Evolutionary conservation across 805 yeast genomes (phyloP).

Genomic region (Metschnikowia rubicola): DNA sequence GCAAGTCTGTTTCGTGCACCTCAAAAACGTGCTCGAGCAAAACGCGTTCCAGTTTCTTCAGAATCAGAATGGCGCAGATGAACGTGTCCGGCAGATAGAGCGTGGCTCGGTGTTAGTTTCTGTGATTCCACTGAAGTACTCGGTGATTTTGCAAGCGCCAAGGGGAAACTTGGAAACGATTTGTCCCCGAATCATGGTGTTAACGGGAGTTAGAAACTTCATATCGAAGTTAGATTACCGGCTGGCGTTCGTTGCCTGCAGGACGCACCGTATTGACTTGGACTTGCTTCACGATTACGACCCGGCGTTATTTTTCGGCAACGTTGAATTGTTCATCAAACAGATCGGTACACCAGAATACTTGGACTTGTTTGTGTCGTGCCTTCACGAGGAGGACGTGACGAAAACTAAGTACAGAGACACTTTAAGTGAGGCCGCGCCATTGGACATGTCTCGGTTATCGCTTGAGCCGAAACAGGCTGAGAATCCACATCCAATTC

Average conservation of each 20-base stretch:
- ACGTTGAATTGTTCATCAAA: conserved; percentile 62
- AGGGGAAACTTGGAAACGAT: conserved; percentile 95
- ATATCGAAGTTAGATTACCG: conserved; percentile 57
- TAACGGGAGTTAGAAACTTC: conserved; percentile 72
- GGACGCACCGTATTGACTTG: conserved; percentile 87
- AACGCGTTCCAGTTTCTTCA: conserved; percentile 29
- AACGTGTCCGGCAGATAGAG: conserved; percentile 84
- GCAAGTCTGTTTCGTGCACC: conserved; percentile 75
- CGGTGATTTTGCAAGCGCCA: conserved; percentile 88
- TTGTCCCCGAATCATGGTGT: conserved; percentile 87
- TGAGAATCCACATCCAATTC: conserved; percentile 18
- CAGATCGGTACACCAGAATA: conserved; percentile 72
- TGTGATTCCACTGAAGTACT: conserved; percentile 74
- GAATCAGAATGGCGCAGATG: conserved; percentile 47
- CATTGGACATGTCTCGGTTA: conserved; percentile 6
- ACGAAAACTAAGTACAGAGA: conserved; percentile 77
- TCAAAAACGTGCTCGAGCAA: conserved; percentile 41
- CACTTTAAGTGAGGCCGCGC: conserved; percentile 36
- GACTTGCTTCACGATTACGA: conserved; percentile 87
- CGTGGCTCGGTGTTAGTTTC: conserved; percentile 85
- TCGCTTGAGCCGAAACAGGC: conserved; percentile 14
- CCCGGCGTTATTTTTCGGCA: conserved; percentile 62
- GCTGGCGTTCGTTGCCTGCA: conserved; percentile 78
- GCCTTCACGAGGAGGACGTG: conserved; percentile 84
- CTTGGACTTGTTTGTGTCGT: conserved; percentile 82